A percentile compares a stretch with the other conserved stretches of the same genome.
phyloP scores from a whole-genome alignment of 768 basidiomycete genomes.

The Sporobolomyces phaffii region DNA sequence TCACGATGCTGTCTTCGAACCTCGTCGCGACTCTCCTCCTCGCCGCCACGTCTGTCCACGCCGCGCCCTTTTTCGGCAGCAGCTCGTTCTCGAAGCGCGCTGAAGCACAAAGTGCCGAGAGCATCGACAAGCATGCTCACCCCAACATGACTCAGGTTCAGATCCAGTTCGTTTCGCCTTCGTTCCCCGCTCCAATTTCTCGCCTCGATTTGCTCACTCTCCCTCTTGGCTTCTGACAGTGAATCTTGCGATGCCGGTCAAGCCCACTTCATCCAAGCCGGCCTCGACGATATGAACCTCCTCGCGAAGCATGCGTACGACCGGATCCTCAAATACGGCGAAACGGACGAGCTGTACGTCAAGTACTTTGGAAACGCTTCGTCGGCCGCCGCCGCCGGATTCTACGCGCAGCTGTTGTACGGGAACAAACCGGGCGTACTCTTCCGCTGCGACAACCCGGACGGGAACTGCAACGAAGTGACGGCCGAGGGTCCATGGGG shows the following conservation, averaged over 20 bases:
- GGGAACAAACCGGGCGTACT: slow-evolving; percentile 24
- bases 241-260: slow-evolving; percentile 25
- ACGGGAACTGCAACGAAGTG: slow-evolving; percentile 3
- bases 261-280: slow-evolving; percentile 19
- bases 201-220: background rate
- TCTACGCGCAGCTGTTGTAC: slow-evolving; percentile 23
- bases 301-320: slow-evolving; percentile 25
- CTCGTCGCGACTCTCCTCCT: slow-evolving; percentile 16
- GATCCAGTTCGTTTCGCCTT: slow-evolving; percentile 17
- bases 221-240: background rate
- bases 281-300: slow-evolving; percentile 28
- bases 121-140: background rate
- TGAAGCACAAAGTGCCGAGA: background rate
- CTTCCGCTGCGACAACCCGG: slow-evolving; percentile 17
- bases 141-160: slow-evolving; percentile 14
- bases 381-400: slow-evolving; percentile 1
- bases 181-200: background rate
- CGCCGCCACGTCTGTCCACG: slow-evolving; percentile 11
- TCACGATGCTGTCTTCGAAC: slow-evolving; percentile 7
- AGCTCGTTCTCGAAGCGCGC: slow-evolving; percentile 2
- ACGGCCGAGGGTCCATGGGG: slow-evolving; percentile 23
- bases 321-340: slow-evolving; percentile 22
- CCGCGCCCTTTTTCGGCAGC: slow-evolving; percentile 21
- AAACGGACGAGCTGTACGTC: slow-evolving; percentile 18
- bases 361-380: slow-evolving; percentile 30